Percentiles rank a stretch among this genome's conserved stretches.
Evolutionary conservation across 2,329 filamentous ascomycete genomes (phyloP).

Genomic region (Westerdykella ornata): DNA sequence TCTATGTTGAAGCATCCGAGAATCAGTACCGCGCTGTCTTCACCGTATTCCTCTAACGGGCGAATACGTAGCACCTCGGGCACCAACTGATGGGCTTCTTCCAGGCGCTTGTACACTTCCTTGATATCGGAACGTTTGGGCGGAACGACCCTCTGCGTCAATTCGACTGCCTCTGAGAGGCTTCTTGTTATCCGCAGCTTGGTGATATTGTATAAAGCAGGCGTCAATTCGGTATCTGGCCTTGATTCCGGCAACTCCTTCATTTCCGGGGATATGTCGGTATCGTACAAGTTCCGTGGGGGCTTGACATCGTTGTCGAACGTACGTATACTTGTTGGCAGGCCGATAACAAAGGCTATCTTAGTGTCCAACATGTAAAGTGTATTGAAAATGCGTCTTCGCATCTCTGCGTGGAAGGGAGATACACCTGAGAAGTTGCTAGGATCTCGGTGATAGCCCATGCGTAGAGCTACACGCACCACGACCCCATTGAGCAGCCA

Average conservation of each 20-base stretch:
- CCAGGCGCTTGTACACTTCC: conserved; percentile 33
- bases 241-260: conserved; percentile 13
- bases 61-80: conserved; percentile 35
- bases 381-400: conserved; percentile 30
- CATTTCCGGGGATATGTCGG: conserved; percentile 32
- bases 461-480: conserved; percentile 23
- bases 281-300: conserved; percentile 36
- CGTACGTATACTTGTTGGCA: conserved; percentile 30
- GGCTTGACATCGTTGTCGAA: conserved; percentile 29
- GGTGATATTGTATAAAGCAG: conserved; percentile 31
- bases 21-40: conserved; percentile 46
- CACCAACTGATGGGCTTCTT: conserved; percentile 29
- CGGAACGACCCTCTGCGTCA: conserved; percentile 33
- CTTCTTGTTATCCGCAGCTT: conserved; percentile 32
- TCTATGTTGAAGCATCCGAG: conserved; percentile 49
- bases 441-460: conserved; percentile 38
- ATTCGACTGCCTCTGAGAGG: conserved; percentile 38
- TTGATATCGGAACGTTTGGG: conserved; percentile 36
- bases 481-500: conserved; percentile 21
- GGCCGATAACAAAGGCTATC: conserved; percentile 30
- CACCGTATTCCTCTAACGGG: conserved; percentile 39
- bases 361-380: conserved; percentile 31
- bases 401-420: conserved; percentile 28
- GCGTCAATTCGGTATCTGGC: conserved; percentile 18
- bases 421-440: conserved; percentile 22